phyloP scores from a whole-genome alignment of 257 asterid genomes.

The Handroanthus guayacan region DNA sequence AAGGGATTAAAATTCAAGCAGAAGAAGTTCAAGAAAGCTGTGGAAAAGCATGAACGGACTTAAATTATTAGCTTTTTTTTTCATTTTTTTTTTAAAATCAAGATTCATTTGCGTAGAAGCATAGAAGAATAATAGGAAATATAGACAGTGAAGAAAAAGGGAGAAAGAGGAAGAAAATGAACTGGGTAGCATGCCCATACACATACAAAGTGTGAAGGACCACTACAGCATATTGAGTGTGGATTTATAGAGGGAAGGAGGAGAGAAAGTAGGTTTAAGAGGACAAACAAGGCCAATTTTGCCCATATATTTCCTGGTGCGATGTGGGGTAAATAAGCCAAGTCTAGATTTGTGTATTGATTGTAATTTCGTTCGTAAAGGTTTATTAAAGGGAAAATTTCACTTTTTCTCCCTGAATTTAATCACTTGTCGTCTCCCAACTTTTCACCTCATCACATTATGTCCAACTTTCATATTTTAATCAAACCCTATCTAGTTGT shows the following conservation, averaged over 20 bases:
- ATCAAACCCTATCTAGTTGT: no score
- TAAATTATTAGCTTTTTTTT: neutral
- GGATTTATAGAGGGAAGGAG: slow-evolving; percentile 44
- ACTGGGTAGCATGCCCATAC: slow-evolving; percentile 37
- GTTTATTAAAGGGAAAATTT: no score
- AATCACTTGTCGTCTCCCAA: no score
- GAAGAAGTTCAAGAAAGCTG: slow-evolving; percentile 96
- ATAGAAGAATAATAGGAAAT: neutral
- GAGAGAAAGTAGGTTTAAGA: slow-evolving; percentile 56
- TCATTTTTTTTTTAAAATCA: no score
- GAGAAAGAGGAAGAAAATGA: slow-evolving; percentile 13
- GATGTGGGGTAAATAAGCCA: slow-evolving; percentile 45
- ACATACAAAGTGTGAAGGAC: slow-evolving; percentile 51
- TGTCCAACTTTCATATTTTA: no score
- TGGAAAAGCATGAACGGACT: slow-evolving; percentile 75
- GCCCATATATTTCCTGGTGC: slow-evolving; percentile 42
- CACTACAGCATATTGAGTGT: slow-evolving; percentile 46
- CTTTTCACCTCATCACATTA: no score
- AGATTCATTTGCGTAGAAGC: no score
- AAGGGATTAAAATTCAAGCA: slow-evolving; percentile 11
- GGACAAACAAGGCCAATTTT: slow-evolving; percentile 40
- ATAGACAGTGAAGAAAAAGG: neutral
- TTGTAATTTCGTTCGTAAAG: neutral
- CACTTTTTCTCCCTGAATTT: no score
- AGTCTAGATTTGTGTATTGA: neutral